Evolutionary conservation across 2,329 filamentous ascomycete species (phyloP).

Genomic region (Pestalotiopsis sp.): DNA sequence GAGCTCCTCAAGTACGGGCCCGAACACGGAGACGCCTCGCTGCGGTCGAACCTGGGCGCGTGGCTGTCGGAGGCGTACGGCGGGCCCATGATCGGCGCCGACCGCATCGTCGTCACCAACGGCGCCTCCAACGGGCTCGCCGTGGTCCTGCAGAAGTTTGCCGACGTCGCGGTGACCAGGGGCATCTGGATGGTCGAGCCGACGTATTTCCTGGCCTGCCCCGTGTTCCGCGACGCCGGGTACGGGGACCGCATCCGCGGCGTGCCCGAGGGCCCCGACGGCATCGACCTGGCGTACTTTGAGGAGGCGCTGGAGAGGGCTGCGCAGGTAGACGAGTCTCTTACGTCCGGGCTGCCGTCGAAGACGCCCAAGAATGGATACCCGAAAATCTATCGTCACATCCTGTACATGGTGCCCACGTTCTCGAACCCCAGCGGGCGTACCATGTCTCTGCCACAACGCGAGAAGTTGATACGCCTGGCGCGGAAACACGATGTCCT

Average conservation of each 20-base stretch:
- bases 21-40: not conserved
- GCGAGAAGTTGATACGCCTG: not conserved
- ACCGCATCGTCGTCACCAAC: conserved; percentile 61
- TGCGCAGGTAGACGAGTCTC: conserved; percentile 42
- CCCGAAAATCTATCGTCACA: conserved; percentile 38
- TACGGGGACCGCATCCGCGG: conserved; percentile 56
- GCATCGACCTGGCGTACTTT: conserved; percentile 57
- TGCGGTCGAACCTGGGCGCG: not conserved
- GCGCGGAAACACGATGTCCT: not conserved
- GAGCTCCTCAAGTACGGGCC: not conserved
- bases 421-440: conserved; percentile 67
- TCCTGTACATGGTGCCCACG: conserved; percentile 68
- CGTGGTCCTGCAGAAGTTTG: conserved; percentile 61
- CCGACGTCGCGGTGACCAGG: conserved; percentile 61
- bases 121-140: conserved; percentile 67
- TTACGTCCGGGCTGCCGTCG: not conserved
- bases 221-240: conserved; percentile 64
- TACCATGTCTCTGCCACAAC: conserved; percentile 4
- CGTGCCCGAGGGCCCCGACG: conserved; percentile 59
- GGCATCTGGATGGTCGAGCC: conserved; percentile 66
- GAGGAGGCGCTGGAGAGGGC: conserved; percentile 12
- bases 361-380: conserved; percentile 36
- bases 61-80: not conserved
- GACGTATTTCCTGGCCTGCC: conserved; percentile 63
- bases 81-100: conserved; percentile 36